These are phyloP conservation scores for Tolypocladium ophioglossoides DNA, from an alignment of 2,329 filamentous ascomycete species.

Conservation along the genomic window DNA sequence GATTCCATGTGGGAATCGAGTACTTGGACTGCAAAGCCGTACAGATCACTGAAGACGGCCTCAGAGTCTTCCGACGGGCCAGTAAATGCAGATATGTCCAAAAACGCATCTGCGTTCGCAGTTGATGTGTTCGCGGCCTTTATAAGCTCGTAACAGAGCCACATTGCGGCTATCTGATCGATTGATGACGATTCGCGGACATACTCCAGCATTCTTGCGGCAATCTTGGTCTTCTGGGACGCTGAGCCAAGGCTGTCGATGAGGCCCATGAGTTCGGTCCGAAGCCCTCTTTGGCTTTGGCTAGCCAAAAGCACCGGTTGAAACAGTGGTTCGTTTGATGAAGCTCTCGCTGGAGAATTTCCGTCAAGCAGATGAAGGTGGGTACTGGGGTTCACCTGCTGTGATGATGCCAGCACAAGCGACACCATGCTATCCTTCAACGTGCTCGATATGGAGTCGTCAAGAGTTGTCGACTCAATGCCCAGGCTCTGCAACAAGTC, in stretches of 20 bases:
- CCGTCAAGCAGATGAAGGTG: conserved; percentile 18
- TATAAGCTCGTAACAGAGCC: conserved; percentile 67
- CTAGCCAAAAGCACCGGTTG: conserved; percentile 50
- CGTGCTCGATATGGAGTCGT: conserved; percentile 55
- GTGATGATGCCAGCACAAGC: conserved; percentile 16
- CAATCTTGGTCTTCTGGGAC: conserved; percentile 49
- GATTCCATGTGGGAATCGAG: conserved; percentile 44
- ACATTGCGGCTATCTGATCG: conserved; percentile 60
- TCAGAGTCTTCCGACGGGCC: conserved; percentile 31
- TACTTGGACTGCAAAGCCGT: conserved; percentile 54
- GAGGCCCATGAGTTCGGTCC: conserved; percentile 46
- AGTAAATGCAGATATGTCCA: conserved; percentile 39
- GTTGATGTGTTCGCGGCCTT: conserved; percentile 42
- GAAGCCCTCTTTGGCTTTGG: conserved; percentile 55
- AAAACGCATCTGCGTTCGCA: conserved; percentile 52
- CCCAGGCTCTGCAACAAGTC: conserved; percentile 53
- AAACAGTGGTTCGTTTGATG: conserved; percentile 29
- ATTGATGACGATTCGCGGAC: conserved; percentile 47
- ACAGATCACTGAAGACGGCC: conserved; percentile 51
- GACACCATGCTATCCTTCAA: conserved; percentile 64
- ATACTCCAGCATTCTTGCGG: conserved; percentile 53
- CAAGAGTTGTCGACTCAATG: conserved; percentile 54
- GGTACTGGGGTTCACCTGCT: conserved; percentile 8
- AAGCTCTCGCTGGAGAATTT: conserved; percentile 4
- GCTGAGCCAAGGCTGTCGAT: conserved; percentile 44